Conservation (phyloP, 2,329 filamentous ascomycete species). For the Pseudocercospora fuligena region DNA sequence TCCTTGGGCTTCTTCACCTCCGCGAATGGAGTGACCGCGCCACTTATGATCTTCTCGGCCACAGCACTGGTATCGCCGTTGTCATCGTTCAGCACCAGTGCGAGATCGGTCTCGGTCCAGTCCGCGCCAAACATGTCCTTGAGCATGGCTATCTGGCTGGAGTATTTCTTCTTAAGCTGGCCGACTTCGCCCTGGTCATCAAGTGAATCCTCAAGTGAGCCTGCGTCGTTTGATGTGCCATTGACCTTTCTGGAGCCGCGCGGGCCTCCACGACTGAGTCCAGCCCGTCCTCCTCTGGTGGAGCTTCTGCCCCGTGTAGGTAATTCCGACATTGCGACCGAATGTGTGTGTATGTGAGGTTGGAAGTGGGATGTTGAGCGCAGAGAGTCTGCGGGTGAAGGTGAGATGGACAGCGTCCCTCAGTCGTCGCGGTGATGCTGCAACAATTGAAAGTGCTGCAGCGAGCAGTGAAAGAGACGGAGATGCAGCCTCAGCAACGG, state of each 20-base stretch:
- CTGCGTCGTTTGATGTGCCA: conserved; percentile 70
- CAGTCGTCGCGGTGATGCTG: background rate
- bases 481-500: background rate
- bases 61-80: conserved; percentile 74
- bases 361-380: background rate
- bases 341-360: conserved; percentile 2
- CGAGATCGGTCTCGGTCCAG: conserved; percentile 93
- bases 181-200: conserved; percentile 89
- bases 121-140: conserved; percentile 88
- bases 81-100: conserved; percentile 89
- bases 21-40: conserved; percentile 80
- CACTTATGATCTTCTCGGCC: conserved; percentile 79
- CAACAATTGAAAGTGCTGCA: background rate
- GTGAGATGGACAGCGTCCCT: background rate
- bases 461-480: background rate
- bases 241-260: conserved; percentile 46
- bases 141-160: conserved; percentile 76
- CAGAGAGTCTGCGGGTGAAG: background rate
- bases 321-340: conserved; percentile 83
- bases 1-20: conserved; percentile 84
- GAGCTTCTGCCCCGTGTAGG: conserved; percentile 88
- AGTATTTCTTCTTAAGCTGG: conserved; percentile 89
- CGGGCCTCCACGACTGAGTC: conserved; percentile 60
- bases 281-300: conserved; percentile 80
- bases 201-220: conserved; percentile 62